Evolutionary conservation across 1,284 basidiomycete species (phyloP), one percentile per base, ranked within the genome.

Genomic region (Amylostereum areolatum): DNA sequence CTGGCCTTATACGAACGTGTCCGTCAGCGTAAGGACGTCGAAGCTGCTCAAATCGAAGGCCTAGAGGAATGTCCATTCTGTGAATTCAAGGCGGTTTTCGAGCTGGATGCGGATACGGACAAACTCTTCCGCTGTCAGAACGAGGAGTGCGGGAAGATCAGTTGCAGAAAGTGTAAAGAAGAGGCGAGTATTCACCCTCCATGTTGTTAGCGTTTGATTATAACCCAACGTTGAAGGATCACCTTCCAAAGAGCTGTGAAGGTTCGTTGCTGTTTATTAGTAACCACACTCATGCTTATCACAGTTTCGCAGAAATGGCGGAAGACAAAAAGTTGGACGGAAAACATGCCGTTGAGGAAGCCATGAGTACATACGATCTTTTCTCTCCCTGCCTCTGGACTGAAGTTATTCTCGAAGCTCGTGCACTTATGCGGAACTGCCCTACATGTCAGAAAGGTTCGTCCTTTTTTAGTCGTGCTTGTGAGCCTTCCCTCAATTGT

Each of bases 21-120:
- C 29, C 78, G 77, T 54, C 87, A 89, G 60, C 76, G 78, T 36
- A 84, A 86, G 60, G 89, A 92, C 57, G 79, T 94, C 31, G 82
- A 85, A 51, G 75, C 75, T 1, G 91, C 90, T 3, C 80, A 75
- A 0, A 53, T 90, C 27, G 85, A 85, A 45, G 78, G 77, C 6
- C 70, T 94, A 7, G 91, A 92, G 66, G 87, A 85, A 58, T 95
- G 92, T 61, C 92, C 92, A 2, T 88, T 85, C 55, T 95, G 92
- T 66, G 87, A 91, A 12, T 94, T 80, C 67, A 87, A 83, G 49
- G 81, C 81, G 50, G 81, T 91, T 29, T 87, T 92, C 49, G 90
- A 92, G 36, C 87, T 89, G 52, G 90, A 92, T 36, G 86, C 85
- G 56, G 71, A 75, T 40, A 68, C 81, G 45, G 91, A 93, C 66